Base-by-base conservation (phyloP, 345 rosid species). In the Lepidium didymum region DNA sequence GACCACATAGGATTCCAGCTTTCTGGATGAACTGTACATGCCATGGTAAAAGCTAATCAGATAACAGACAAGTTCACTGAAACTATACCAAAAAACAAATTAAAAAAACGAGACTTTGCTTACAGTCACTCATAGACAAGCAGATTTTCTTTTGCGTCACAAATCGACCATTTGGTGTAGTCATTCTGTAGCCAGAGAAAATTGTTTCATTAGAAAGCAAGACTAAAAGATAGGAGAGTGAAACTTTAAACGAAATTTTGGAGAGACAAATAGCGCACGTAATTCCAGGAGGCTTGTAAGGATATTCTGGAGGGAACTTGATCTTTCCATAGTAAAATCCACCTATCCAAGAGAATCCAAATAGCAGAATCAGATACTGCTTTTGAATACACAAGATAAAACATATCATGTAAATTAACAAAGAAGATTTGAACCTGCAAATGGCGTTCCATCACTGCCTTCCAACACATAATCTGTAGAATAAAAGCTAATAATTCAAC, bases 231-330 rank as follows among this genome's bases (percentile, higher is more conserved):
- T 34, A 16, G 27, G 43, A 55, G 10, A 34, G 3, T 31, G 37
- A 16, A 9, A 35, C 18, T 29, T 10, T 16, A 6, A 3, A 3
- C 2, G 4, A 8, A 56, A 12, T 41, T 60, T 7, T 14, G 41
- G 65, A 37, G 58, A 52, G 43, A 0, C 8, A 58, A 68, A 57
- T 70, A 50, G 29, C 83, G 38, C 83, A 94, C 99, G 91, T 89
- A 74, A 94, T 94, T 77, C 99, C 99, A 9, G 99, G 99, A 79
- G 97, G 99, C 78, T 89, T 94, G 64, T 86, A 91, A 10, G 99
- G 99, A 80, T 94, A 94, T 60, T 94, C 99, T 4, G 96, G 82
- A 67, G 97, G 97, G 59, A 94, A 94, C 85, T 91, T 89, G 83
- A 94, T 94, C 85, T 89, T 94, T 53, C 99, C 99, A 72, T 94